Evolutionary conservation across 768 basidiomycete genomes (phyloP), one percentile per base, ranked within the genome.

Genomic region (Boletus vinaceobasis): DNA sequence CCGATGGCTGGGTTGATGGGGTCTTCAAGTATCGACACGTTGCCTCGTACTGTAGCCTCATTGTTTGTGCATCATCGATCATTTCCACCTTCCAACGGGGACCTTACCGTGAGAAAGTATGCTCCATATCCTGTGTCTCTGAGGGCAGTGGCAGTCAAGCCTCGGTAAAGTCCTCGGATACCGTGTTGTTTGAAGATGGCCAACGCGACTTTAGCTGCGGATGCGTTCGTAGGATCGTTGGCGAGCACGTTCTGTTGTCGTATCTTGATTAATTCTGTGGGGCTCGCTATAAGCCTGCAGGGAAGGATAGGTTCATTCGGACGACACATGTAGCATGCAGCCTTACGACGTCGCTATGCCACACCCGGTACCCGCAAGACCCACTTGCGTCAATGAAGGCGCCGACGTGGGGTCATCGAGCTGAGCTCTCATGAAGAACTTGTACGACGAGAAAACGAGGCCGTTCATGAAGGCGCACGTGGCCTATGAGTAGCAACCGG

Each of bases 251-350:
- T 78, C 60, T 92, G 89, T 60, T 90, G 88, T 33, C 87, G 80
- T 67, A 94, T 91, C 76, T 96, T 96, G 73, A 96, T 77, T 1
- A 94, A 79, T 59, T 96, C 94, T 8, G 86, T 89, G 0, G 93
- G 93, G 1, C 88, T 86, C 3, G 90, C 89, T 52, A 95, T 70
- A 10, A 90, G 60, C 6, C 90, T 92, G 37, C 13, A 21, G 8
- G 2, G 7, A n/a, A 10, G 35, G 27, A 19, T 38, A 14, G n/a
- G 35, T 50, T 42, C 19, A 9, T 48, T 55, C 23, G 27, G 4
- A 27, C 5, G 17, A 46, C 53, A 58, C 52, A 35, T 36, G 23
- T 5, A 53, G 33, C 26, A 57, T 52, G 55, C 21, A 23, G 52
- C 42, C 90, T 65, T 67, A 93, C 90, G 92, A 85, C 15, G 86